Conservation (phyloP, 2,329 filamentous ascomycete genomes). For the Pseudopithomyces chartarum region DNA sequence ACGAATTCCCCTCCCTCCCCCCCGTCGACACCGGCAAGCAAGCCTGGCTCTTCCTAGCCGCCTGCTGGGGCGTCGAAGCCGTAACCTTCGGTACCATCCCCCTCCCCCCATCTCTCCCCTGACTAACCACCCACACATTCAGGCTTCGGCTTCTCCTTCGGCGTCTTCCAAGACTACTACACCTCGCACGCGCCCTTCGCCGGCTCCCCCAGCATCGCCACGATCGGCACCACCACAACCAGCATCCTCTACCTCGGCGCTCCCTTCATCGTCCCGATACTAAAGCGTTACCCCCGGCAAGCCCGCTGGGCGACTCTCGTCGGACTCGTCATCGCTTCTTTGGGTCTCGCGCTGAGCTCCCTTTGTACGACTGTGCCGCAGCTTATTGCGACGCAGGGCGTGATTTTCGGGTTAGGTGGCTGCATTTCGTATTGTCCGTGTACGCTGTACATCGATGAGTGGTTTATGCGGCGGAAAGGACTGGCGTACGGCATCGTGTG, state of each 20-base stretch:
- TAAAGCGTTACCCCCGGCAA: slow-evolving; percentile 5
- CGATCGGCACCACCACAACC: slow-evolving; percentile 10
- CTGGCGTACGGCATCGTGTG: slow-evolving; percentile 54
- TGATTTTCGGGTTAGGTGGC: slow-evolving; percentile 48
- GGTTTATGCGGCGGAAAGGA: slow-evolving; percentile 53
- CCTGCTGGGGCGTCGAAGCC: slow-evolving; percentile 54
- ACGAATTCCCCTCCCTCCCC: slow-evolving; percentile 6
- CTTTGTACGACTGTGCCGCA: slow-evolving; percentile 31
- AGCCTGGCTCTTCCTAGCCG: slow-evolving; percentile 12
- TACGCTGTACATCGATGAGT: slow-evolving; percentile 54
- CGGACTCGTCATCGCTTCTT: slow-evolving; percentile 4
- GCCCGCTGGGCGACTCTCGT: slow-evolving; percentile 7
- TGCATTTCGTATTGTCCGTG: slow-evolving; percentile 51
- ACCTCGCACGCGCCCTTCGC: slow-evolving; percentile 15
- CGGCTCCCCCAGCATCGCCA: slow-evolving; percentile 19
- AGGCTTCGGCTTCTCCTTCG: slow-evolving; percentile 16
- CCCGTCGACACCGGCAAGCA: slow-evolving; percentile 11
- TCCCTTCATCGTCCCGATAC: slow-evolving; percentile 6
- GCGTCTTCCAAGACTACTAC: slow-evolving; percentile 28
- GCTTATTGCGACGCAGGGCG: slow-evolving; percentile 38
- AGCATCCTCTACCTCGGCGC: slow-evolving; percentile 6
- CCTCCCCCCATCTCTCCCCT: not conserved
- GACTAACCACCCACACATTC: not conserved
- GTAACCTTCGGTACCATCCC: slow-evolving; percentile 36
- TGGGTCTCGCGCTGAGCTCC: slow-evolving; percentile 11